These are phyloP conservation scores for Coniochaeta sp. DNA, from an alignment of 2,329 filamentous ascomycete species.

Conservation along the genomic window DNA sequence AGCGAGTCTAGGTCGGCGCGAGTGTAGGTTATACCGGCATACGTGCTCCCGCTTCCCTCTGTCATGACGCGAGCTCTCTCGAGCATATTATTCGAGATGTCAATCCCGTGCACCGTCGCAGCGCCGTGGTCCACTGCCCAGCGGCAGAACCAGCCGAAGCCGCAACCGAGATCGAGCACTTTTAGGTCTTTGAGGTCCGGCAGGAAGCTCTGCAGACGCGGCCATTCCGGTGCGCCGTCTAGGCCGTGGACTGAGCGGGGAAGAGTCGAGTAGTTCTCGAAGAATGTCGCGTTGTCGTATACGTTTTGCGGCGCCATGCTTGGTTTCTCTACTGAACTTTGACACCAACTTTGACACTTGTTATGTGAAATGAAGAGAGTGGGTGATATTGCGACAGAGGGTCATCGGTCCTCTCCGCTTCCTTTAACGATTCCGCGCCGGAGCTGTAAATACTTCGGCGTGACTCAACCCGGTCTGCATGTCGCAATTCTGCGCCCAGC, in stretches of 20 bases:
- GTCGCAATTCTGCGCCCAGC: neutral
- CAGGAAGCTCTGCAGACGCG: conserved; percentile 29
- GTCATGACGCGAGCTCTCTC: conserved; percentile 22
- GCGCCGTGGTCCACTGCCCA: conserved; percentile 31
- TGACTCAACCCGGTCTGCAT: neutral
- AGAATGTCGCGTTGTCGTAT: conserved; percentile 32
- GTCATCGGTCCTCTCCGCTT: neutral
- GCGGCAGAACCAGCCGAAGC: conserved; percentile 37
- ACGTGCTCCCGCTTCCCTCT: conserved; percentile 1
- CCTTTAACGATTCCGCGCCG: neutral
- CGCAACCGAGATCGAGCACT: conserved; percentile 37
- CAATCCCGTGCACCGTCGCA: conserved; percentile 25
- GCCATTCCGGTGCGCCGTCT: conserved; percentile 34
- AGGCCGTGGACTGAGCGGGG: conserved; percentile 31
- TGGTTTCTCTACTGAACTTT: neutral
- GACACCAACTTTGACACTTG: neutral
- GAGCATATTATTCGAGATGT: conserved; percentile 37
- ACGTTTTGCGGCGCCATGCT: conserved; percentile 25
- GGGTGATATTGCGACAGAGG: neutral
- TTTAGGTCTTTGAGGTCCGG: conserved; percentile 20
- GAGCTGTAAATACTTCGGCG: neutral
- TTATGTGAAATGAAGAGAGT: neutral
- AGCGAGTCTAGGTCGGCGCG: conserved; percentile 25
- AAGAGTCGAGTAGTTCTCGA: conserved; percentile 33
- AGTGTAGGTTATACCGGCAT: conserved; percentile 21